A percentile compares a stretch with the other conserved stretches of the same genome.
Conservation (phyloP, 2,329 filamentous ascomycete species). For the Aureobasidium subglaciale region DNA sequence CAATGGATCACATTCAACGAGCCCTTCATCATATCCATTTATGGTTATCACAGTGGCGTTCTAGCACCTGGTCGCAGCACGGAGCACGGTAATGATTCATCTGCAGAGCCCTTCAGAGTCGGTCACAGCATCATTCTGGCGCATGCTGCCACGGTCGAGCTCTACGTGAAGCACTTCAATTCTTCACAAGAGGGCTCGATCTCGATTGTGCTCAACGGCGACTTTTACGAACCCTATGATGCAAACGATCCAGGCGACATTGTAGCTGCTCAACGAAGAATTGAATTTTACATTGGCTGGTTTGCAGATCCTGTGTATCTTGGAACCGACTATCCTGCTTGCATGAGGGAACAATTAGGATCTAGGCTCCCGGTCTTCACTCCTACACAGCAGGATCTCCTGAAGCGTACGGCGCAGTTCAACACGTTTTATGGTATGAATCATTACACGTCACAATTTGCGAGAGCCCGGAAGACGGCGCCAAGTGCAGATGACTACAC, state of each 20-base stretch:
- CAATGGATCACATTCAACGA: conserved; percentile 39
- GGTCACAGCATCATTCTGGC: conserved; percentile 32
- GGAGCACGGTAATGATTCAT: conserved; percentile 25
- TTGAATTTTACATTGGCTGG: conserved; percentile 28
- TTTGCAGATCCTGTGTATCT: conserved; percentile 41
- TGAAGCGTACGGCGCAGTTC: neutral
- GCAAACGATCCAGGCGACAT: conserved; percentile 28
- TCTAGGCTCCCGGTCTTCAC: conserved; percentile 29
- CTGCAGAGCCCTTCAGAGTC: conserved; percentile 25
- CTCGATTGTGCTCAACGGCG: no score
- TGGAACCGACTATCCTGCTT: conserved; percentile 35
- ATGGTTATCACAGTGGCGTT: conserved; percentile 3
- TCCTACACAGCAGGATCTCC: neutral
- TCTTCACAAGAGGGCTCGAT: no score
- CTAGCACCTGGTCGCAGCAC: conserved; percentile 28
- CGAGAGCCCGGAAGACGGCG: no score
- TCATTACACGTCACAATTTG: no score
- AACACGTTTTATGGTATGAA: neutral
- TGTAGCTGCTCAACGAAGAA: conserved; percentile 25
- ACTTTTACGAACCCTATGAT: conserved; percentile 32
- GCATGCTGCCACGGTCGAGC: conserved; percentile 36
- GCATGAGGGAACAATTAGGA: conserved; percentile 29
- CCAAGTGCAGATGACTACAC: no score
- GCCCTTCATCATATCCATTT: conserved; percentile 25
- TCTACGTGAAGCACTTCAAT: conserved; percentile 31